A percentile compares a stretch with the other conserved stretches of the same genome.
These are phyloP conservation scores for Aspergillus thermomutatus DNA, from an alignment of 2,329 filamentous ascomycete species.

Conservation along the genomic window DNA sequence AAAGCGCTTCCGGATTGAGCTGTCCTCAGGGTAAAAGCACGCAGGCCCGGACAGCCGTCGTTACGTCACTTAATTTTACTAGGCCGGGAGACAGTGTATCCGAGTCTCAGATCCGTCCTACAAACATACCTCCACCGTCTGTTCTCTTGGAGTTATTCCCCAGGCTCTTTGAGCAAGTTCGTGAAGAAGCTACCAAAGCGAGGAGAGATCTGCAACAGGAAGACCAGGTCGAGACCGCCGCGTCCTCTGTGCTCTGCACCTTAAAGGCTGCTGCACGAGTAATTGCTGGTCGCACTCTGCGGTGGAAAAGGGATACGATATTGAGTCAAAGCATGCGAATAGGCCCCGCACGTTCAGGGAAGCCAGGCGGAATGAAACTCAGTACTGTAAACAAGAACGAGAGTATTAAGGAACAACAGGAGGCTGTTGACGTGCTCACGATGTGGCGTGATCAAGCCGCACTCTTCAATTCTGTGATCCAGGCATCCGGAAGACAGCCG, in stretches of 20 bases:
- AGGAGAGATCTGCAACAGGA: conserved; percentile 55
- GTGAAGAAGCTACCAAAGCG: conserved; percentile 62
- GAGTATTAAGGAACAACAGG: conserved; percentile 76
- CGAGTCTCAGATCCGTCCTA: conserved; percentile 57
- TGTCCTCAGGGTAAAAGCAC: conserved; percentile 4
- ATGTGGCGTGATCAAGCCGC: conserved; percentile 75
- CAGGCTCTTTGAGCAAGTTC: conserved; percentile 63
- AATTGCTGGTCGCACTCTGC: conserved; percentile 76
- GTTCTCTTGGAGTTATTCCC: conserved; percentile 76
- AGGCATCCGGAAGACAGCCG: conserved; percentile 34
- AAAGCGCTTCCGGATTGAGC: conserved; percentile 1
- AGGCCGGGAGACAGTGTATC: conserved; percentile 5
- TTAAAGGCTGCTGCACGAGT: conserved; percentile 67
- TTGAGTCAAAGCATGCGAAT: conserved; percentile 87
- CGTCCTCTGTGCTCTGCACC: conserved; percentile 25
- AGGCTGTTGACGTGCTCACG: conserved; percentile 72
- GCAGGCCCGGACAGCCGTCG: background rate
- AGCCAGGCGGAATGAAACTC: conserved; percentile 83
- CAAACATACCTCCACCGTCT: conserved; percentile 84
- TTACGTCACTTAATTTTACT: conserved; percentile 2
- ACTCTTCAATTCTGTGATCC: conserved; percentile 62
- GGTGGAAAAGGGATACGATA: conserved; percentile 87
- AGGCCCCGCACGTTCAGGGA: conserved; percentile 66
- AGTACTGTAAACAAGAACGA: conserved; percentile 81
- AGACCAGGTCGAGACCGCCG: conserved; percentile 15